Evolutionary conservation across 1,284 basidiomycete genomes (phyloP).

Genomic region (Ceratobasidium sp.): DNA sequence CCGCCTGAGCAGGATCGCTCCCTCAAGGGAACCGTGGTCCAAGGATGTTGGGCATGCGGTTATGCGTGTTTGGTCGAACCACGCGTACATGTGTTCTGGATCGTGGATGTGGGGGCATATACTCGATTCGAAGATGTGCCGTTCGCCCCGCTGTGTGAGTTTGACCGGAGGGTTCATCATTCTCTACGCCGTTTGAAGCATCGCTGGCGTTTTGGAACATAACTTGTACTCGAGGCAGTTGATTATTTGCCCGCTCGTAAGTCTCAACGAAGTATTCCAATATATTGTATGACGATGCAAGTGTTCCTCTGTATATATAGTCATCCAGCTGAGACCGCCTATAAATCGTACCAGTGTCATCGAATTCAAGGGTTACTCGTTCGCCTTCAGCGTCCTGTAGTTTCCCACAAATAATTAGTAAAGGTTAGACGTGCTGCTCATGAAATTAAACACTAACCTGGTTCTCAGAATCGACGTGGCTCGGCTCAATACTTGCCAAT

Average conservation of each 20-base stretch:
- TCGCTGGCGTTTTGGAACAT: no score
- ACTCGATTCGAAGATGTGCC: neutral
- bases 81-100: neutral
- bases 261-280: slow-evolving; percentile 18
- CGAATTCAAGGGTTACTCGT: neutral
- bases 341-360: neutral
- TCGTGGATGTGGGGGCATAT: neutral
- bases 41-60: slow-evolving; percentile 26
- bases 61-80: slow-evolving; percentile 9
- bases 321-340: slow-evolving; percentile 27
- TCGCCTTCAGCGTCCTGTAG: neutral
- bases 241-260: neutral
- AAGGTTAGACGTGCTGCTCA: no score
- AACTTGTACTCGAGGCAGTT: no score
- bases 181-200: no score
- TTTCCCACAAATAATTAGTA: no score
- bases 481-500: no score
- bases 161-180: no score
- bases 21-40: slow-evolving; percentile 17
- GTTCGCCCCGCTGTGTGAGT: neutral
- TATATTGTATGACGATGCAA: neutral
- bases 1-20: slow-evolving; percentile 8
- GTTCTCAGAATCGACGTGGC: no score
- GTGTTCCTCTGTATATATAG: slow-evolving; percentile 1
- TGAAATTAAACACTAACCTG: no score